Evolutionary conservation across 2,329 filamentous ascomycete species (phyloP).

Genomic region (Pseudogymnoascus sp.): DNA sequence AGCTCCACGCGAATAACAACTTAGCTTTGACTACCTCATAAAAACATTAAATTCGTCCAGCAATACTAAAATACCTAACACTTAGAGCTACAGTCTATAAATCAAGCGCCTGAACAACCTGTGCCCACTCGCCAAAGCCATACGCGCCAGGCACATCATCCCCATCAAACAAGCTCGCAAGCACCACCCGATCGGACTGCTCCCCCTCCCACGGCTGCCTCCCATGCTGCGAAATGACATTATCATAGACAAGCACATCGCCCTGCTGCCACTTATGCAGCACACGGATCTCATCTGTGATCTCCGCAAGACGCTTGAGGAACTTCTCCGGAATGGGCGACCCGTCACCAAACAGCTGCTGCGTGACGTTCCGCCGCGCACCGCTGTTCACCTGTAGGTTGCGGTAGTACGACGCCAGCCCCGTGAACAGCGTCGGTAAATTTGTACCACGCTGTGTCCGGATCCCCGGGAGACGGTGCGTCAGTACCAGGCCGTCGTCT

Average conservation of each 20-base stretch:
- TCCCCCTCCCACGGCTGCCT: conserved; percentile 40
- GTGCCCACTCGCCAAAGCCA: conserved; percentile 35
- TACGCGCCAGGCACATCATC: conserved; percentile 36
- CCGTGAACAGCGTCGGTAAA: conserved; percentile 39
- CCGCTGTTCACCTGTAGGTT: conserved; percentile 22
- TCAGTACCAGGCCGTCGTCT: conserved; percentile 35
- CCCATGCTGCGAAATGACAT: conserved; percentile 41
- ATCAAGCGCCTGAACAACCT: conserved; percentile 37
- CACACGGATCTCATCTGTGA: conserved; percentile 41
- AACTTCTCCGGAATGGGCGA: conserved; percentile 39
- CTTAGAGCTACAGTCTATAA: conserved; percentile 14
- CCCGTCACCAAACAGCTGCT: conserved; percentile 38
- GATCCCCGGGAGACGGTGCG: conserved; percentile 38
- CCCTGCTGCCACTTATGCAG: conserved; percentile 39
- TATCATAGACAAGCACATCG: conserved; percentile 41
- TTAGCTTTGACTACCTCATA: background rate
- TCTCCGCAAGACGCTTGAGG: conserved; percentile 32
- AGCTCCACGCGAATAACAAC: background rate
- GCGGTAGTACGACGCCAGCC: conserved; percentile 37
- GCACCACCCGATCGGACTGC: conserved; percentile 36
- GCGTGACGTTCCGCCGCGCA: conserved; percentile 27
- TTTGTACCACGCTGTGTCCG: conserved; percentile 38
- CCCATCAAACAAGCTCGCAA: conserved; percentile 39
- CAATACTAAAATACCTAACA: background rate
- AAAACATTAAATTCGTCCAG: background rate